Evolutionary conservation across 2,329 filamentous ascomycete genomes (phyloP).

Genomic region (Rhytidhysteron rufulum): DNA sequence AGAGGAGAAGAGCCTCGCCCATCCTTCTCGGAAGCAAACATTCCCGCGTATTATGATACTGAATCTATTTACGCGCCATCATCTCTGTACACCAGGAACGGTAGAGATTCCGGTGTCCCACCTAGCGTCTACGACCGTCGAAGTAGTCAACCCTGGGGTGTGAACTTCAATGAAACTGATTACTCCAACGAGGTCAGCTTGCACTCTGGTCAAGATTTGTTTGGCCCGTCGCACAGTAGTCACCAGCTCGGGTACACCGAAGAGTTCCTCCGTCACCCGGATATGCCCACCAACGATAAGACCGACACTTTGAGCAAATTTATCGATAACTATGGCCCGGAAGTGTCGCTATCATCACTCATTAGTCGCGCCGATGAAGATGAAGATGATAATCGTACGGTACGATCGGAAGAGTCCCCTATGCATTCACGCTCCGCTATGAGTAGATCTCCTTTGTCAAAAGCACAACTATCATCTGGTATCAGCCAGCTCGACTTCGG

Average conservation of each 20-base stretch:
- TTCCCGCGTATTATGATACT: conserved; percentile 2
- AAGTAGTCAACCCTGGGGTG: conserved; percentile 5
- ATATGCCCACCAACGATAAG: conserved; percentile 17
- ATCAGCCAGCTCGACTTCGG: conserved; percentile 25
- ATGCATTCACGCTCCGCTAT: too few species aligned
- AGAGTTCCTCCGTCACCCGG: conserved; percentile 10
- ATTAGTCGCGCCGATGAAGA: too few species aligned
- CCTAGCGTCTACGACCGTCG: conserved; percentile 2
- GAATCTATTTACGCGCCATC: conserved; percentile 5
- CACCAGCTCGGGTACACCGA: conserved; percentile 8
- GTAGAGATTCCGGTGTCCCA: neutral
- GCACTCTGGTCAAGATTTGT: conserved; percentile 9
- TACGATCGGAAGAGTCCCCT: too few species aligned
- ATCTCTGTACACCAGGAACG: neutral
- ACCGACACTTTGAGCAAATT: conserved; percentile 31
- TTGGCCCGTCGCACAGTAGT: too few species aligned
- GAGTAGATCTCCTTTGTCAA: neutral
- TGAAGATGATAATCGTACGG: conserved; percentile 4
- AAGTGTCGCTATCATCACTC: too few species aligned
- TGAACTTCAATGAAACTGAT: conserved; percentile 5
- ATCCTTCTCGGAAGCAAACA: neutral
- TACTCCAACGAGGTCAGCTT: conserved; percentile 6
- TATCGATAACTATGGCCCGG: conserved; percentile 25
- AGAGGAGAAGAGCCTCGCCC: neutral
- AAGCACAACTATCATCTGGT: conserved; percentile 8